These are phyloP conservation scores for Geosmithia putterillii DNA, from an alignment of 2,329 filamentous ascomycete genomes.

Conservation along the genomic window DNA sequence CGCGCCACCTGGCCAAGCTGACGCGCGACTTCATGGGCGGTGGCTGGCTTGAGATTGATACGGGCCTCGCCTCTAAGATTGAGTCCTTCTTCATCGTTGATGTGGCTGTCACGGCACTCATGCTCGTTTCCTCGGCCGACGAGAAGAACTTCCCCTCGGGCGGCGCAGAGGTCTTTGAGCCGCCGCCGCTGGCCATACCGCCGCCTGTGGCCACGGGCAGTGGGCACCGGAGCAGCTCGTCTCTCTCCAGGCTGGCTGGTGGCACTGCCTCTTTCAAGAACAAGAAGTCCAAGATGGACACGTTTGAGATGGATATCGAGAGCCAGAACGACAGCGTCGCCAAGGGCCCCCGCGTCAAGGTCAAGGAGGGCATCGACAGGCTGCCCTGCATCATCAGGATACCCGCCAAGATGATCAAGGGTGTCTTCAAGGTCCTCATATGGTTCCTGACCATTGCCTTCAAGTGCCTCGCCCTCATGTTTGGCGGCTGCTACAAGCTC, in stretches of 20 bases:
- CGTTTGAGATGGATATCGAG: slow-evolving; percentile 49
- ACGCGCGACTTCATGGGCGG: slow-evolving; percentile 46
- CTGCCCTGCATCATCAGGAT: slow-evolving; percentile 36
- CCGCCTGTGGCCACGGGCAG: slow-evolving; percentile 6
- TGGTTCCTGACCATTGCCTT: slow-evolving; percentile 45
- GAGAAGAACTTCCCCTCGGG: slow-evolving; percentile 29
- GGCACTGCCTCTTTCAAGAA: slow-evolving; percentile 4
- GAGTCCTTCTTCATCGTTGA: slow-evolving; percentile 51
- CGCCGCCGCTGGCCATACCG: slow-evolving; percentile 29
- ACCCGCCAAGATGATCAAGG: slow-evolving; percentile 36
- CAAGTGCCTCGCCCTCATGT: slow-evolving; percentile 37
- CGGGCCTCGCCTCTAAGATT: slow-evolving; percentile 43
- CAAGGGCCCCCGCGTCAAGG: slow-evolving; percentile 19
- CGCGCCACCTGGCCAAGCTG: slow-evolving; percentile 46
- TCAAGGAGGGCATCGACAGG: slow-evolving; percentile 29
- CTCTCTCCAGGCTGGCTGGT: not conserved
- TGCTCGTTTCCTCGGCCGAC: slow-evolving; percentile 46
- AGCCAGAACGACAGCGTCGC: slow-evolving; percentile 40
- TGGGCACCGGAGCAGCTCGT: slow-evolving; percentile 9
- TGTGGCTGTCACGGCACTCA: slow-evolving; percentile 45
- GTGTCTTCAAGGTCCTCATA: slow-evolving; percentile 43
- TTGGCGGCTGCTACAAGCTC: slow-evolving; percentile 38
- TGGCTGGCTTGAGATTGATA: slow-evolving; percentile 51
- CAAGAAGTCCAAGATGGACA: slow-evolving; percentile 33
- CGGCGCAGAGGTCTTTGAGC: slow-evolving; percentile 42